Evolutionary conservation across 768 basidiomycete species (phyloP), one percentile per base, ranked within the genome.

Genomic region (Austroboletus festivus): DNA sequence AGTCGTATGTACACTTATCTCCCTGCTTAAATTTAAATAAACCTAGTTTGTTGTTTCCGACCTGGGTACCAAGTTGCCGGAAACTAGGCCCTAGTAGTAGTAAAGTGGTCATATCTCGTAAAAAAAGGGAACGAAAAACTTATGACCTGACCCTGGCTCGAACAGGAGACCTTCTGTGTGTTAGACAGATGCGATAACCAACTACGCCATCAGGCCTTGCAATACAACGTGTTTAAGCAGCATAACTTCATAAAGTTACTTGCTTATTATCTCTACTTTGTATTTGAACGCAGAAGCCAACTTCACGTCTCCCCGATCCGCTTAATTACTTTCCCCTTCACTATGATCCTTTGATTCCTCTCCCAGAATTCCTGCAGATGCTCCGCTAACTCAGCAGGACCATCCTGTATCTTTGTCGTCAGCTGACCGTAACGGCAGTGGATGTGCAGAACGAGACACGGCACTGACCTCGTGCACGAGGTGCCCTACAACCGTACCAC

Each of bases 331-430:
- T 62, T 68, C 3, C 68, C 68, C 69, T 75, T 82, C 1, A 89
- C 74, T 0, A 83, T 80, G 21, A 79, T 67, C 44, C 82, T 60
- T 56, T 93, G 92, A 63, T 99, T 96, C 48, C 94, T 71, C 61
- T 76, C 80, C 93, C 93, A 96, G 63, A 97, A 99, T 45, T 89
- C 86, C 5, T 90, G 78, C 47, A 97, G 59, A 21, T 89, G 80
- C 54, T 87, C 83, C 3, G 94, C 92, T 10, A 93, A 69, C 19
- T 77, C 76, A 7, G 75, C 81, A 0, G 95, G 95, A 60, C 94
- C 83, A 61, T 99, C 95, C 89, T 96, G 61, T 44, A 8, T 28
- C 0, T 2, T 47, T 18, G 8, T 38, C 41, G 1, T 19, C n/a
- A n/a, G n/a, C n/a, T n/a, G n/a, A n/a, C n/a, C n/a, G n/a, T n/a